Base-by-base conservation (phyloP, 1,139 yeast genomes). In the Saccharomycopsis hybrid region DNA sequence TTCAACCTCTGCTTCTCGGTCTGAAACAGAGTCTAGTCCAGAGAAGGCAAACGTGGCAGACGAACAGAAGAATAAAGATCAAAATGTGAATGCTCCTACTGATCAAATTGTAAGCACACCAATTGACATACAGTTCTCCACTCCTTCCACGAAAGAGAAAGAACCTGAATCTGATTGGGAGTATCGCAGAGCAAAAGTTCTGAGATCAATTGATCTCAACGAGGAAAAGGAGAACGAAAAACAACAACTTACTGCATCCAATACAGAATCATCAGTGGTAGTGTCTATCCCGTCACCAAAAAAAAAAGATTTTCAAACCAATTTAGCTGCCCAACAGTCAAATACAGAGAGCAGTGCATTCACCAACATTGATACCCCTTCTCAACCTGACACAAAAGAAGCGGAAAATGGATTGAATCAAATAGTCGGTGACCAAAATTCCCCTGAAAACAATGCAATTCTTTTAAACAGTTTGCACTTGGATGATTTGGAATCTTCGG, bases 401-500 rank as follows among this genome's bases (percentile, higher is more conserved):
- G 47, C 44, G 28, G 53, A 55, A 25, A 42, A 53, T 39, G 53
- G 52, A n/a, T 18, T 48, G 43, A 30, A 30, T 33, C 50, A 46
- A 40, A 36, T 40, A 39, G 50, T 36, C 29, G 33, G 51, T 30
- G 38, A 50, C 11, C 9, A 41, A 24, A 5, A 13, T 30, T n/a
- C n/a, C n/a, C n/a, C n/a, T n/a, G 47, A 41, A 2, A 18, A 32
- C 11, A 44, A 47, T 9, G 50, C 27, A 13, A 38, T 40, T 42
- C 46, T 49, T 40, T 36, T 53, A 32, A 51, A 50, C 18, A 51
- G 54, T 25, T 43, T 53, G 27, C 54, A 47, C 28, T 52, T 48
- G 18, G 56, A 50, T 13, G 57, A 54, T 30, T 56, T 56, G 24
- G 59, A 56, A 9, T 56, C 56, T 4, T 51, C 54, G 31, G 52